Evolutionary conservation across 495 filamentous ascomycete species (phyloP), one percentile per base, ranked within the genome.

Genomic region (Recurvomyces mirabilis): DNA sequence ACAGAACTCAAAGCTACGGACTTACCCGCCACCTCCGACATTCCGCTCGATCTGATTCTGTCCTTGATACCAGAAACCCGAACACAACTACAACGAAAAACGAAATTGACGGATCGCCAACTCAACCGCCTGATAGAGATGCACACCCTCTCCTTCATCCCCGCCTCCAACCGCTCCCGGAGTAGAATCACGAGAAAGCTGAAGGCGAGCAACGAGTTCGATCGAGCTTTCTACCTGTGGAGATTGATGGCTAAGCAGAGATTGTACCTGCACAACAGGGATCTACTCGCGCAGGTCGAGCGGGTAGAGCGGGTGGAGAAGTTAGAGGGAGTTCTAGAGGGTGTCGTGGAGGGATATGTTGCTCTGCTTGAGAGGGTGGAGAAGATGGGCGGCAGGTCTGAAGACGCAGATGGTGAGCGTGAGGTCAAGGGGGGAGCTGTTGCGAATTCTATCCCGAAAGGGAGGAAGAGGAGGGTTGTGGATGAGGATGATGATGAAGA

Each of bases 111-210:
- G 5, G 70, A 78, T 0, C 78, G 89, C n/a, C 91, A 96, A 63
- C 94, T 95, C 62, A 70, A 70, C 22, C 77, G 89, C 23, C 69
- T 94, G 9, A 65, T 89, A 13, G 91, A 98, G 63, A 87, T 96
- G 78, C 78, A 83, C 43, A 80, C 94, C 5, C 79, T 95, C 51
- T 79, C 79, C 5, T 69, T 65, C 38, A 80, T 95, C 19, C 77
- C 85, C 0, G 55, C 66, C 7, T 62, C 68, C 11, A 70, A 85
- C 43, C 74, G 82, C 20, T 69, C 72, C 22, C 69, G 68, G 3
- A 62, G 64, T 13, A 71, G 77, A 35, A 57, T 79, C 37, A 74
- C 77, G 33, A 71, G 72, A 34, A 73, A 75, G 52, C 68, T 65
- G 29, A 71, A 71, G 22, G 62, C 68, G 0, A 58, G 61, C 0